phyloP scores from a whole-genome alignment of 2,329 filamentous ascomycete species.

The Pseudogymnoascus sp. region DNA sequence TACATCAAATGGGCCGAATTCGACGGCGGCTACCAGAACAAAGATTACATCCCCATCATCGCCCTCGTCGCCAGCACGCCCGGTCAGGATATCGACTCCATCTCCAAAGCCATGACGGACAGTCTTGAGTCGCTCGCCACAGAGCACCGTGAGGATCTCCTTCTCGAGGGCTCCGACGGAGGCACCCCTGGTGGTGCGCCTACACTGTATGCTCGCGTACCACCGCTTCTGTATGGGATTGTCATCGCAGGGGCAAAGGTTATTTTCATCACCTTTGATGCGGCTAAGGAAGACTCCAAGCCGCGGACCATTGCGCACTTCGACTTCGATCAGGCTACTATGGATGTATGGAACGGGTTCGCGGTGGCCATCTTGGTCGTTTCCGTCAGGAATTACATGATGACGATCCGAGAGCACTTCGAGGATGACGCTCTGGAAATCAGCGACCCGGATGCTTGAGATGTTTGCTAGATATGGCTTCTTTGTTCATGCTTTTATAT shows the following conservation, averaged over 20 bases:
- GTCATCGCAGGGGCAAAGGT: conserved; percentile 25
- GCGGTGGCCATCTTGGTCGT: conserved; percentile 29
- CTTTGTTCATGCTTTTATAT: not conserved
- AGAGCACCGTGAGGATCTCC: conserved; percentile 24
- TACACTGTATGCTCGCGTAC: conserved; percentile 22
- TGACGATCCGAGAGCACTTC: not conserved
- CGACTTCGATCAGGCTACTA: conserved; percentile 26
- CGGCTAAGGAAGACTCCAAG: conserved; percentile 23
- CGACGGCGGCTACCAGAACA: conserved; percentile 29
- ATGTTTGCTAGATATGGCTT: not conserved
- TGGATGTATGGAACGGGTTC: conserved; percentile 33
- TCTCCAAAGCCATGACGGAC: conserved; percentile 22
- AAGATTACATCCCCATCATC: conserved; percentile 28
- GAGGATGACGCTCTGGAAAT: not conserved
- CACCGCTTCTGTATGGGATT: conserved; percentile 32
- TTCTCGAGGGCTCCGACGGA: conserved; percentile 9
- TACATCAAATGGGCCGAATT: conserved; percentile 32
- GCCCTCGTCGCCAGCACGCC: conserved; percentile 20
- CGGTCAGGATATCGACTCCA: conserved; percentile 19
- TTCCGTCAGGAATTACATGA: conserved; percentile 27
- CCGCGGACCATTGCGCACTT: conserved; percentile 26
- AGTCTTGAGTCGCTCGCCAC: conserved; percentile 27
- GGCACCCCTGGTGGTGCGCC: conserved; percentile 18
- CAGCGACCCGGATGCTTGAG: not conserved
- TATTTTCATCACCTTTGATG: conserved; percentile 30